phyloP scores from a whole-genome alignment of 2,329 filamentous ascomycete species.

The Epichloe bromicola region DNA sequence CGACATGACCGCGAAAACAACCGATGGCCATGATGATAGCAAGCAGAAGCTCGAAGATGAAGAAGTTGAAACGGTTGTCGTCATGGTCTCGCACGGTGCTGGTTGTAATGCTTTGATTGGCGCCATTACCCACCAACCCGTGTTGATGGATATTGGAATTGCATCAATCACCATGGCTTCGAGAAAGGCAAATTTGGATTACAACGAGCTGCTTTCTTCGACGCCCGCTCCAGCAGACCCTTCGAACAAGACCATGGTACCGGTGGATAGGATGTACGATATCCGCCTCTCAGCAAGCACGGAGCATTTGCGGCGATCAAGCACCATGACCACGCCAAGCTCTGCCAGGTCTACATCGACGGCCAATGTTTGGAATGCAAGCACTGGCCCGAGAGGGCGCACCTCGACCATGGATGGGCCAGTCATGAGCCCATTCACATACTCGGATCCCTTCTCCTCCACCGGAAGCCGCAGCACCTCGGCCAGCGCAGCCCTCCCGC shows the following conservation, averaged over 20 bases:
- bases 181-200: slow-evolving; percentile 37
- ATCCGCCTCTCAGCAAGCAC: slow-evolving; percentile 62
- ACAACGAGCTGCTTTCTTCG: slow-evolving; percentile 19
- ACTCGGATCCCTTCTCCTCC: slow-evolving; percentile 28
- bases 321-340: slow-evolving; percentile 22
- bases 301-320: slow-evolving; percentile 48
- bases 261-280: slow-evolving; percentile 53
- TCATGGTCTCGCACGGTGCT: slow-evolving; percentile 87
- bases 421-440: slow-evolving; percentile 24
- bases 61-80: slow-evolving; percentile 61
- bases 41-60: slow-evolving; percentile 38
- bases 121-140: slow-evolving; percentile 80
- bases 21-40: slow-evolving; percentile 8
- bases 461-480: slow-evolving; percentile 31
- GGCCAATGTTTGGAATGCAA: slow-evolving; percentile 17
- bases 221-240: slow-evolving; percentile 11
- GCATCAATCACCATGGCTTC: slow-evolving; percentile 85
- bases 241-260: slow-evolving; percentile 21
- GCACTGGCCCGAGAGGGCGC: slow-evolving; percentile 21
- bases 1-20: slow-evolving; percentile 34
- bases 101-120: slow-evolving; percentile 94
- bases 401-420: slow-evolving; percentile 15
- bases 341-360: slow-evolving; percentile 21
- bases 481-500: slow-evolving; percentile 23
- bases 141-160: slow-evolving; percentile 79